phyloP scores from a whole-genome alignment of 306 rosid genomes.

The Lathyrus tuberosus region DNA sequence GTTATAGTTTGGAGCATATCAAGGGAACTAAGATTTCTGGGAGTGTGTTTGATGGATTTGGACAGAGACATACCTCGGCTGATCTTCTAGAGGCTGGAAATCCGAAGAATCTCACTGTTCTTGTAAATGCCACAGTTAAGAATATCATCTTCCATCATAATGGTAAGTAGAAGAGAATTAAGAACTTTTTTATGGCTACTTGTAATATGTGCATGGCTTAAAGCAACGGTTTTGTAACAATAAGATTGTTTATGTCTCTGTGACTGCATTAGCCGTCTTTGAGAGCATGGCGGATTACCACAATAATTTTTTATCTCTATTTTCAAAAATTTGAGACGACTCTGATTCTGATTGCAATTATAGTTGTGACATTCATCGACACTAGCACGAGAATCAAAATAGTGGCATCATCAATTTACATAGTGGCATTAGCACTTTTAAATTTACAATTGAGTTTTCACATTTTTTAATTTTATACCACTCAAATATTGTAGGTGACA shows the following conservation, averaged over 20 bases:
- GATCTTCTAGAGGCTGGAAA: constrained; percentile 68
- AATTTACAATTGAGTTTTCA: neutral
- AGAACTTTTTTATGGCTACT: neutral
- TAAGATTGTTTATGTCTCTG: no score
- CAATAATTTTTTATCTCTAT: no score
- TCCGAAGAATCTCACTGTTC: constrained; percentile 55
- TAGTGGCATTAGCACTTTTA: neutral
- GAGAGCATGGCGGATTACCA: no score
- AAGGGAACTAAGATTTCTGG: constrained; percentile 78
- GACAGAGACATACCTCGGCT: constrained; percentile 67
- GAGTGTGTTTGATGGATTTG: constrained; percentile 61
- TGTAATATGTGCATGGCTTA: no score
- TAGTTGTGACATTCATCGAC: no score
- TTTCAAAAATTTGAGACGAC: no score
- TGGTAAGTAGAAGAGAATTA: constrained; percentile 46
- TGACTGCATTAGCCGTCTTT: no score
- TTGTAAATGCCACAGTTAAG: constrained; percentile 72
- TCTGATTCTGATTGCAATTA: no score
- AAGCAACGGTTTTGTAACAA: no score
- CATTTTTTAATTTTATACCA: constrained; percentile 19
- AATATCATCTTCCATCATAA: constrained; percentile 54
- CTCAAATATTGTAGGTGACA: constrained; percentile 47
- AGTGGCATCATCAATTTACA: no score
- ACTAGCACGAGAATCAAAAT: no score
- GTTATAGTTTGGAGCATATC: constrained; percentile 67